Conservation (phyloP, 192 early-diverging fungal genomes). For the Entomortierella chlamydospora region DNA sequence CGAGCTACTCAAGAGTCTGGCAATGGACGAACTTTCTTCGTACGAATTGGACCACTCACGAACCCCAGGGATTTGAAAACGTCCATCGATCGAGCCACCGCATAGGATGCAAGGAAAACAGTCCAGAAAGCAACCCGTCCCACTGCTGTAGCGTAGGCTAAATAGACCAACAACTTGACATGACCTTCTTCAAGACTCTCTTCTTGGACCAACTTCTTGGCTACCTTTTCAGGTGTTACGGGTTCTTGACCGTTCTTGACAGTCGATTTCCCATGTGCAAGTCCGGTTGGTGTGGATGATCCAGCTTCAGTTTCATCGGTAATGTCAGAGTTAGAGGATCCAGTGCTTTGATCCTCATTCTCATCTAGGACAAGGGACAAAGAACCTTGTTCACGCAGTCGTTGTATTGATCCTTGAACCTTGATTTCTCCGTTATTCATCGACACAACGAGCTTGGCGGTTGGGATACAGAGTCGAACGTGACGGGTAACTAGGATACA, state of each 20-base stretch:
- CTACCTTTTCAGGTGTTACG: constrained; percentile 16
- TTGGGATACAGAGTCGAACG: constrained; percentile 68
- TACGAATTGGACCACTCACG: constrained; percentile 59
- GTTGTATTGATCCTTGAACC: constrained; percentile 29
- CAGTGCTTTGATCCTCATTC: constrained; percentile 39
- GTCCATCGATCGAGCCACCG: constrained; percentile 51
- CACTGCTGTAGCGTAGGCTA: constrained; percentile 71
- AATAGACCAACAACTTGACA: constrained; percentile 79
- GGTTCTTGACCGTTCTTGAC: constrained; percentile 37
- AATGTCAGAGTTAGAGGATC: constrained; percentile 30
- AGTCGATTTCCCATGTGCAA: constrained; percentile 41
- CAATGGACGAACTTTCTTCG: constrained; percentile 13
- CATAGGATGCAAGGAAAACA: constrained; percentile 51
- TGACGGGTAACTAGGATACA: constrained; percentile 89
- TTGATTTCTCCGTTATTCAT: constrained; percentile 63
- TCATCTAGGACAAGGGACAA: constrained; percentile 47
- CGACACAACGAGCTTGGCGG: constrained; percentile 61
- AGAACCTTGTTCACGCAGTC: constrained; percentile 40
- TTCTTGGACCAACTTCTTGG: constrained; percentile 73
- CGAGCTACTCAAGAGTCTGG: constrained; percentile 32
- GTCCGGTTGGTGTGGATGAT: constrained; percentile 26
- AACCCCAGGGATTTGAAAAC: constrained; percentile 64
- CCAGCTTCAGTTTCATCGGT: constrained; percentile 28
- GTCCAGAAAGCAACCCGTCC: constrained; percentile 71
- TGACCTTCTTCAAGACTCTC: constrained; percentile 85